Evolutionary conservation across 148 eudicot species (phyloP).

Genomic region (Mesembryanthemum crystallinum): DNA sequence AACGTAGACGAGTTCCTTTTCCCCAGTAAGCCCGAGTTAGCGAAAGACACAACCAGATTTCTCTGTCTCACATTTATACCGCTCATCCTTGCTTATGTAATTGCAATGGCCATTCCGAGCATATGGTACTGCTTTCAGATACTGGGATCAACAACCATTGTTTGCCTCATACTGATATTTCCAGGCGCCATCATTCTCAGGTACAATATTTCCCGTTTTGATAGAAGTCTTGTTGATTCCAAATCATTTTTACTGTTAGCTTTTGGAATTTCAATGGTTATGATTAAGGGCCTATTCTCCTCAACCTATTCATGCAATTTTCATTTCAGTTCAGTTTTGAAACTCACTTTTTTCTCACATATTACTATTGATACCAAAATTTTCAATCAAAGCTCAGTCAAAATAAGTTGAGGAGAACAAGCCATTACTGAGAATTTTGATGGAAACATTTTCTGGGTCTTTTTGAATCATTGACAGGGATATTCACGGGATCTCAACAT

Average conservation of each 20-base stretch:
- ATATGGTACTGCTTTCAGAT: slow-evolving; percentile 96
- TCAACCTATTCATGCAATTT: background rate
- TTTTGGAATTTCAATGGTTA: no score
- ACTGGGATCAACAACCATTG: slow-evolving; percentile 81
- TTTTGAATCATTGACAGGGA: slow-evolving; percentile 43
- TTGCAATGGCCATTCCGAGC: slow-evolving; percentile 69
- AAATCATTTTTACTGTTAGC: no score
- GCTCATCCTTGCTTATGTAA: slow-evolving; percentile 53
- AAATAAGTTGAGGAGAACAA: no score
- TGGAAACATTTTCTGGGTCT: background rate
- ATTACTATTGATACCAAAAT: no score
- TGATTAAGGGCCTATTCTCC: background rate
- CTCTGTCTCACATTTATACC: slow-evolving; percentile 50
- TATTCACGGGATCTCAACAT: slow-evolving; percentile 57
- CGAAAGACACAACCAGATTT: slow-evolving; percentile 51
- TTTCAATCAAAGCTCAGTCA: no score
- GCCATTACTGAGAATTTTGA: background rate
- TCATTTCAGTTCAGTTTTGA: background rate
- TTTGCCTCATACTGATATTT: slow-evolving; percentile 76
- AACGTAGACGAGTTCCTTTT: slow-evolving; percentile 75
- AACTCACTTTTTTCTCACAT: background rate
- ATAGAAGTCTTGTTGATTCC: background rate
- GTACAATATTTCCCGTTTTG: slow-evolving; percentile 30
- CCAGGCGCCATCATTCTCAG: slow-evolving; percentile 76
- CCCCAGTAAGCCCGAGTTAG: slow-evolving; percentile 43